A percentile compares a stretch with the other conserved stretches of the same genome.
Evolutionary conservation across 345 rosid species (phyloP).

Genomic region (Conringia planisiliqua): DNA sequence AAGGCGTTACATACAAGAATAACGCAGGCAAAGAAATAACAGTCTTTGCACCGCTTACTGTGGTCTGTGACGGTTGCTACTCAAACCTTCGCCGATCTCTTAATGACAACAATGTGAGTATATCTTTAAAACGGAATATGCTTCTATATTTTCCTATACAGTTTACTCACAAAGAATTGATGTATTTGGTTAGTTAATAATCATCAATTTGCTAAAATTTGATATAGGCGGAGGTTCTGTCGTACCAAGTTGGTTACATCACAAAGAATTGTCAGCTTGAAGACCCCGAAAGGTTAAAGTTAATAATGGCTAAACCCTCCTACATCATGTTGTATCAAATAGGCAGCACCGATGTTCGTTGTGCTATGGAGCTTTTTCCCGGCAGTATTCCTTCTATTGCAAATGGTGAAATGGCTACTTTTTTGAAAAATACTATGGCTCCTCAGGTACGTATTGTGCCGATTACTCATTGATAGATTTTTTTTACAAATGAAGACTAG

Average conservation of each 20-base stretch:
- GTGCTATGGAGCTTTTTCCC: constrained; percentile 41
- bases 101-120: constrained; percentile 37
- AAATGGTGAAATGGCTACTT: constrained; percentile 41
- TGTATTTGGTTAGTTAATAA: too few relatives aligned
- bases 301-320: constrained; percentile 44
- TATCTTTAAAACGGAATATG: too few relatives aligned
- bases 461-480: too few relatives aligned
- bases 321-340: constrained; percentile 42
- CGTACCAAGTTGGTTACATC: constrained; percentile 41
- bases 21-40: too few relatives aligned
- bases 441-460: too few relatives aligned
- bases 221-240: constrained; percentile 35
- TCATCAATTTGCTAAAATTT: too few relatives aligned
- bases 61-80: too few relatives aligned
- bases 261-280: constrained; percentile 41
- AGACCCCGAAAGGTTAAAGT: constrained; percentile 33
- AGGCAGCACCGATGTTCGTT: constrained; percentile 45
- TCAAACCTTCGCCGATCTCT: constrained; percentile 48
- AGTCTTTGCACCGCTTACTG: too few relatives aligned
- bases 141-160: too few relatives aligned
- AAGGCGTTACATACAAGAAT: constrained; percentile 47
- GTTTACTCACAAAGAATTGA: too few relatives aligned
- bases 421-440: constrained; percentile 32
- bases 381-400: constrained; percentile 38
- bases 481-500: too few relatives aligned